Evolutionary conservation across 2,329 filamentous ascomycete species (phyloP), one percentile per base, ranked within the genome.

Genomic region (Aureobasidium zeae): DNA sequence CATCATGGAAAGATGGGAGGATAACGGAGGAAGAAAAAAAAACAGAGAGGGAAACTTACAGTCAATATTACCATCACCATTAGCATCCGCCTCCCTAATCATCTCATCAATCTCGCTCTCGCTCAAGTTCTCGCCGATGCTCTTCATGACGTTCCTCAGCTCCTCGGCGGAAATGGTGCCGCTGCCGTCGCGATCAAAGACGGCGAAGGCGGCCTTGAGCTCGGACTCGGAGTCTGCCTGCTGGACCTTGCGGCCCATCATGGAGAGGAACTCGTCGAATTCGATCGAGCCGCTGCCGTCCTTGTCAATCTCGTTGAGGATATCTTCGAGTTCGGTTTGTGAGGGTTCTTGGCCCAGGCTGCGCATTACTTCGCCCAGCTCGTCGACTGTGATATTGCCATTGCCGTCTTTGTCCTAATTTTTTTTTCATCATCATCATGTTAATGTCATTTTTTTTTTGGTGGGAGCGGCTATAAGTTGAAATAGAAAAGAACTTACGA

Each of bases 341-440:
- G 31, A 35, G 11, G 42, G 42, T n/a, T 36, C 32, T 8, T 35
- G 42, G 24, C 42, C 42, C 16, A 44, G 42, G 8, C 32, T 36
- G 42, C 42, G 42, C 42, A 44, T 44, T 15, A 44, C 42, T 17
- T 44, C 42, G 25, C 42, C 42, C 13, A 44, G 42, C 19, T 44
- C 42, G 16, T 44, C 42, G 32, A 44, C 42, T 35, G 42, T 35
- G 32, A 44, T 44, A 25, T 35, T 44, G 31, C 42, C 42, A 17
- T 44, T 36, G 26, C 42, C 42, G 31, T 44, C 42, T 20, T 44
- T 44, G 42, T 44, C 42, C 41, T 44, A 20, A 12, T 17, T 33
- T 17, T 17, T 33, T 33, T 17, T 19, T 20, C 8, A n/a, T n/a
- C 6, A 31, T 5, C 22, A 15, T 20, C 3, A 4, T 9, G 8